phyloP scores from a whole-genome alignment of 2,329 filamentous ascomycete species.

The Macroventuria anomochaeta region DNA sequence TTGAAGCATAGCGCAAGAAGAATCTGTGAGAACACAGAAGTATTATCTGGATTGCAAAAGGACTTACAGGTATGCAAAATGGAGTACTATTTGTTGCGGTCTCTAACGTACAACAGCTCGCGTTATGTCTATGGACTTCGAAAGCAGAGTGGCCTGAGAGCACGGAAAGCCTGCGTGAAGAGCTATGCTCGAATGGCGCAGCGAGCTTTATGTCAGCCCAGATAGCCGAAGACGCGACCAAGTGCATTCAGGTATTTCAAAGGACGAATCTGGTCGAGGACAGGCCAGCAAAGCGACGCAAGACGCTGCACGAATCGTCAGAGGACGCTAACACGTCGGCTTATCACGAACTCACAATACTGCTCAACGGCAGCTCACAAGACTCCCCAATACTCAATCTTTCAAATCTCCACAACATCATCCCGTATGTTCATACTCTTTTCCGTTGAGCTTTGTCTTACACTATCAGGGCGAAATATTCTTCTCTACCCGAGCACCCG shows the following conservation, averaged over 20 bases:
- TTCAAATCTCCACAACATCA: constrained; percentile 31
- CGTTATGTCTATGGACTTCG: constrained; percentile 44
- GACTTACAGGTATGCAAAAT: constrained; percentile 42
- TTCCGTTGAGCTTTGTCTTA: constrained; percentile 14
- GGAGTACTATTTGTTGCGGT: not conserved
- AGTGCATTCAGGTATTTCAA: constrained; percentile 8
- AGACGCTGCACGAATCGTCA: constrained; percentile 23
- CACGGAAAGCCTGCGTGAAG: constrained; percentile 29
- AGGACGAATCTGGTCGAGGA: constrained; percentile 20
- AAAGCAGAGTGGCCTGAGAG: constrained; percentile 35
- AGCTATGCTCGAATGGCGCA: constrained; percentile 28
- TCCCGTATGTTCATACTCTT: constrained; percentile 30
- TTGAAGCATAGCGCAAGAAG: constrained; percentile 4
- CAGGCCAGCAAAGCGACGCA: constrained; percentile 41
- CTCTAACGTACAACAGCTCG: constrained; percentile 33
- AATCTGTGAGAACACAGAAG: constrained; percentile 28
- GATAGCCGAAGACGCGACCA: constrained; percentile 28
- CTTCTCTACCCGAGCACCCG: constrained; percentile 21
- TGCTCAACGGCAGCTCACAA: constrained; percentile 33
- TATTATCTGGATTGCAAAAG: constrained; percentile 28
- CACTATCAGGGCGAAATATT: constrained; percentile 32
- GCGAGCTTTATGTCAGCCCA: constrained; percentile 31
- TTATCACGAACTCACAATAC: constrained; percentile 31
- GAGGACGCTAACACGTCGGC: constrained; percentile 18
- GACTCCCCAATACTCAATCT: constrained; percentile 31